Evolutionary conservation across 495 filamentous ascomycete species (phyloP), one percentile per base, ranked within the genome.

Genomic region (Aspergillus egyptiacus): DNA sequence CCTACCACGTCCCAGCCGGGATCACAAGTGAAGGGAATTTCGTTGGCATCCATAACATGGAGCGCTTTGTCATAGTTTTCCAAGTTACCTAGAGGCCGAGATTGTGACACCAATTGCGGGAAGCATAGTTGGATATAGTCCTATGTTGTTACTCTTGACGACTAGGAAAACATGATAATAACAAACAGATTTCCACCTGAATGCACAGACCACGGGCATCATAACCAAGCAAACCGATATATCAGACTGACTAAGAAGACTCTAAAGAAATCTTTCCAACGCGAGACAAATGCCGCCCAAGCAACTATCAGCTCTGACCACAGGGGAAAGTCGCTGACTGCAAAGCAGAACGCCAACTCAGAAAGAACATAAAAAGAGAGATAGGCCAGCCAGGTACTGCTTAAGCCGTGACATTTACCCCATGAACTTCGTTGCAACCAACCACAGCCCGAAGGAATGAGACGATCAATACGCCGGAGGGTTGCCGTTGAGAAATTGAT

Each of bases 401-500:
- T 14, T 1, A 33, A 24, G 22, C 31, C 34, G 33, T 11, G 34
- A 23, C 38, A 37, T 50, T 33, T 27, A 43, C 34, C 45, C 53
- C 45, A 38, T 61, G 25, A 32, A 34, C 39, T 39, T 57, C 55
- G 24, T 61, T 28, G 45, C 31, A 13, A 50, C 20, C 27, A 23
- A n/a, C n/a, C 36, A 50, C 5, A 14, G 19, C 14, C 11, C 14
- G 0, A 40, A n/a, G 27, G 14, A 18, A 28, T 24, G 25, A 25
- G 8, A 19, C 11, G 22, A 24, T 37, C 36, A 57, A 33, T 55
- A 57, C 20, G 34, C 43, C 1, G 28, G 17, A 13, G n/a, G 17
- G 18, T 58, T n/a, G 18, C 58, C 28, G 20, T 59, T 57, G 30
- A 63, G 41, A 53, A 52, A 60, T 14, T 30, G 20, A 32, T 63